Evolutionary conservation across 169 alveolate species (phyloP), one percentile per base, ranked within the genome.

Genomic region (Eimeria acervulina): DNA sequence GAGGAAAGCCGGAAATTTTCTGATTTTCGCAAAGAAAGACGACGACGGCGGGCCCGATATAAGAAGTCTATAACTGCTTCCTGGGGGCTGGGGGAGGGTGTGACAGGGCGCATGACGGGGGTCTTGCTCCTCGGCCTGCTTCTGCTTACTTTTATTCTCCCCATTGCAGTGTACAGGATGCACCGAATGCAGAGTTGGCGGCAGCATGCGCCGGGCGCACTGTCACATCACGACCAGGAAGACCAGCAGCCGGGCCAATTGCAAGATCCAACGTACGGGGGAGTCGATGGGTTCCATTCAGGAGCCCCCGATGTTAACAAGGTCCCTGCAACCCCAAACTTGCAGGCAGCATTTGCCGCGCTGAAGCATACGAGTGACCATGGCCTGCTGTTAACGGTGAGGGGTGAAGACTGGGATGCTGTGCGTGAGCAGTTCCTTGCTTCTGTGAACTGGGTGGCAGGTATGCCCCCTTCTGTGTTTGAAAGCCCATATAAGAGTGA

Each of bases 71-170:
- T 80, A 6, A 80, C 33, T 80, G 38, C 90, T 23, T 42, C 90
- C 66, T n/a, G 59, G 59, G 90, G 90, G 15, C 90, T 80, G 40
- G 90, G 90, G 23, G 66, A 28, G 59, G 90, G 90, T 0, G 59
- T 80, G 42, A 28, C 70, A 23, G 90, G 90, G 12, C 36, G 66
- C 10, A n/a, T 80, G 90, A 80, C 90, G 26, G 90, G 31, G 44
- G 59, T 42, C 15, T 31, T 40, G 38, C 26, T 80, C 13, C 42
- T 40, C 42, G 90, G 68, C 42, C 36, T 80, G 66, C 90, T 80
- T 21, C 42, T 80, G 13, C 55, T 80, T 8, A 44, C 59, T 12
- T 44, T 80, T 15, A 80, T 33, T 80, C 10, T 80, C 10, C 90
- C 90, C 10, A 3, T 80, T 2, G 66, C 90, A 3, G 68, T 80